phyloP scores from a whole-genome alignment of 345 rosid genomes.

The Brassica rapa region DNA sequence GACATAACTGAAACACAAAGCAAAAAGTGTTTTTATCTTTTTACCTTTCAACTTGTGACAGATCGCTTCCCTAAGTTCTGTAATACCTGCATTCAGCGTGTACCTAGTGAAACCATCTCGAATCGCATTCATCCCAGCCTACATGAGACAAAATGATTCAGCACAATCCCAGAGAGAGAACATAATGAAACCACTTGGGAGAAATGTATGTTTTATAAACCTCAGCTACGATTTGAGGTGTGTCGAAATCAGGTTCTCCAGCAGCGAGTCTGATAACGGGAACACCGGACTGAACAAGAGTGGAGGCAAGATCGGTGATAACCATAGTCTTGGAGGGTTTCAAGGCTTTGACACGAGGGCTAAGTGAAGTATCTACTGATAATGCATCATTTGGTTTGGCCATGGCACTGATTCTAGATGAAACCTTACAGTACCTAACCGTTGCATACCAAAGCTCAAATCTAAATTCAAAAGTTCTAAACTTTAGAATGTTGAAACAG shows the following conservation, averaged over 20 bases:
- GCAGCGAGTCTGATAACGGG: constrained; percentile 93
- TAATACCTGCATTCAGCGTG: constrained; percentile 81
- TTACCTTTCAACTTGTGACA: constrained; percentile 81
- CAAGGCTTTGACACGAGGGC: constrained; percentile 80
- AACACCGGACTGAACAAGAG: constrained; percentile 84
- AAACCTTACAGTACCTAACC: constrained; percentile 33
- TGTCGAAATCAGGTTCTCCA: constrained; percentile 97
- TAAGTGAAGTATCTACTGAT: constrained; percentile 66
- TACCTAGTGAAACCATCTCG: constrained; percentile 66
- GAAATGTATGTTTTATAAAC: constrained; percentile 42
- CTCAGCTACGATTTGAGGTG: constrained; percentile 76
- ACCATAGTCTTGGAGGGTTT: constrained; percentile 95
- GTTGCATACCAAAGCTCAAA: not conserved
- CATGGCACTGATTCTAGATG: constrained; percentile 45
- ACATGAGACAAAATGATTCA: not conserved
- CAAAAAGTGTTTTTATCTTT: not conserved
- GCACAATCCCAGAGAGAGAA: not conserved
- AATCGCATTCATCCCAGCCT: constrained; percentile 94
- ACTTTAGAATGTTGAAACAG: not conserved
- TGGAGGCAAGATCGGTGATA: constrained; percentile 88
- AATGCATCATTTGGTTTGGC: constrained; percentile 48
- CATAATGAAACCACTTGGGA: not conserved
- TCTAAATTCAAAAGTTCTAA: not conserved
- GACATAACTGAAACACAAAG: not conserved
- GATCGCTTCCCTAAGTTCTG: constrained; percentile 80